Base-by-base conservation (phyloP, 139 green algal genomes). In the Haematococcus lacustris region DNA sequence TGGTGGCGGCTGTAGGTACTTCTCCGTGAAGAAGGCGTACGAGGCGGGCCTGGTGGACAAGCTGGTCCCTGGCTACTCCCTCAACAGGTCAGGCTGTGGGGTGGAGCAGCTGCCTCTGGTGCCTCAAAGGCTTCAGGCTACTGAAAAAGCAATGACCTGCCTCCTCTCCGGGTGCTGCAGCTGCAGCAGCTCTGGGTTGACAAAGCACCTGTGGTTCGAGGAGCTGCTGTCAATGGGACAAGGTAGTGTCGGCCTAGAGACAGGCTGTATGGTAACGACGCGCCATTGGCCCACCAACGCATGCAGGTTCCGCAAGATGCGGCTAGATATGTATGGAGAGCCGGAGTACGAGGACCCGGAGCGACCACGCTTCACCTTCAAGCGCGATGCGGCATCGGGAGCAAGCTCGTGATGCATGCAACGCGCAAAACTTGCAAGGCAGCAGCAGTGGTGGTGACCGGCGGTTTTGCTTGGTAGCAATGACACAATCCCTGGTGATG, bases 41-140 rank as follows among this genome's bases (percentile, higher is more conserved):
- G 84, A 89, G 73, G 84, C 85, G 72, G 84, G 84, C 33, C 76
- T 89, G 30, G 76, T 89, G 30, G 84, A 89, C 80, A 89, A 89
- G 76, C 78, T 89, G 53, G 80, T 88, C 26, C 83, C 83, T 4
- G 83, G 83, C 59, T 88, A 83, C 71, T 66, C 77, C 60, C 78
- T 86, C 34, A 88, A 88, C 69, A 72, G 67, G 67, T 72, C 43
- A 3, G 41, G 32, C 3, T 9, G 61, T 6, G 30, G 33, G 61
- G 23, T 3, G 3, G 61, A 7, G 35, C 37, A 38, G 25, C 23
- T 70, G 37, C 25, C 26, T 43, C 9, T 67, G 34, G 32, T 63
- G 53, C 17, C 26, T 63, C 53, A 33, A 33, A 28, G 17, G 53
- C 53, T 13, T 13, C 53, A 57, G 13, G 47, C 47, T 57, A n/a